Evolutionary conservation across 148 eudicot species (phyloP).

Genomic region (Camellia lanceoleosa): DNA sequence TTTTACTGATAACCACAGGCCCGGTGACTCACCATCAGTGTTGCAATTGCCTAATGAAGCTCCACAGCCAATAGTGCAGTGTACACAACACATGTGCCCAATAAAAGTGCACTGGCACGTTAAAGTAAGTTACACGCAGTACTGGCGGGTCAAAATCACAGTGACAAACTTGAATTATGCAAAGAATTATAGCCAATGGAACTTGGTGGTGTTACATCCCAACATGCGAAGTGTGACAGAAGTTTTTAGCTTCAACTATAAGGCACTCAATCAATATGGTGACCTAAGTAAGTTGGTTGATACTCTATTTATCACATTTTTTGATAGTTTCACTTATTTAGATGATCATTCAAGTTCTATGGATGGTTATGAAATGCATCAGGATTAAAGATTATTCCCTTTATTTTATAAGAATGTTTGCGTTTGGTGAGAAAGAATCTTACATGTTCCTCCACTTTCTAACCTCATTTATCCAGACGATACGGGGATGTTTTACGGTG

Average conservation of each 20-base stretch:
- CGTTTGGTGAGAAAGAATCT: background rate
- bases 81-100: constrained; percentile 19
- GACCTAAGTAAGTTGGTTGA: constrained; percentile 47
- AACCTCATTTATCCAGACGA: constrained; percentile 44
- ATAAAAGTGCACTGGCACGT: constrained; percentile 83
- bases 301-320: background rate
- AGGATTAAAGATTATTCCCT: too few species aligned
- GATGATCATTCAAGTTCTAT: background rate
- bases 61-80: constrained; percentile 11
- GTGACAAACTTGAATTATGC: constrained; percentile 53
- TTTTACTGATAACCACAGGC: constrained; percentile 21
- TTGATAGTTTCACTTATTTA: background rate
- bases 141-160: constrained; percentile 82
- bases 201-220: constrained; percentile 65
- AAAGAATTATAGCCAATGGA: constrained; percentile 71
- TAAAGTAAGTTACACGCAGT: constrained; percentile 62
- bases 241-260: constrained; percentile 78
- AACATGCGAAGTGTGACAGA: constrained; percentile 47
- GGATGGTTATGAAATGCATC: too few species aligned
- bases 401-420: too few species aligned
- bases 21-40: constrained; percentile 21
- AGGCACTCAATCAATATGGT: constrained; percentile 47
- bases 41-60: constrained; percentile 7
- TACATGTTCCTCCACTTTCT: background rate
- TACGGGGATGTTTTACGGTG: constrained; percentile 81